Conservation (phyloP, 1,284 basidiomycete genomes). For the Ustilago curta region DNA sequence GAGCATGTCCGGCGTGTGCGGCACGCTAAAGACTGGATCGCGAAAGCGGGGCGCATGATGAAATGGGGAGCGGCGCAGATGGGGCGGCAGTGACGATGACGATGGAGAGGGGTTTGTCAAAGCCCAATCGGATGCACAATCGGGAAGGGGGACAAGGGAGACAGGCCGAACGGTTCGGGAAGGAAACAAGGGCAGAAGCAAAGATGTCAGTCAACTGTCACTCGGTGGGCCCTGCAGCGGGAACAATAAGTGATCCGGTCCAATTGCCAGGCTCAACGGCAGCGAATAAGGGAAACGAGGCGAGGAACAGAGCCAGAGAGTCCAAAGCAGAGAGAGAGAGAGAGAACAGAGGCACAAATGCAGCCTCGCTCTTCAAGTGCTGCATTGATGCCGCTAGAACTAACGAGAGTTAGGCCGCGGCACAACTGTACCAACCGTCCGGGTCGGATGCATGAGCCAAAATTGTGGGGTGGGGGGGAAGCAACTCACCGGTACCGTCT, state of each 20-base stretch:
- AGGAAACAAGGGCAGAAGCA: slow-evolving; percentile 12
- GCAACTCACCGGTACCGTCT: slow-evolving; percentile 47
- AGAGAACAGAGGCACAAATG: neutral
- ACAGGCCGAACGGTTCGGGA: slow-evolving; percentile 11
- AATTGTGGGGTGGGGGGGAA: slow-evolving; percentile 27
- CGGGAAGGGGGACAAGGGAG: neutral
- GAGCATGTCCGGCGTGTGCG: slow-evolving; percentile 93
- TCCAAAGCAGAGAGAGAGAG: neutral
- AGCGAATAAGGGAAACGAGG: neutral
- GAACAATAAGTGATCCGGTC: too few species aligned
- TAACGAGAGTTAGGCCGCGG: slow-evolving; percentile 41
- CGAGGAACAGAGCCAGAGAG: neutral
- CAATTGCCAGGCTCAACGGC: neutral
- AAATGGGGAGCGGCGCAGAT: neutral
- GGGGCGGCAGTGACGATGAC: neutral
- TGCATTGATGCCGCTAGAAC: neutral
- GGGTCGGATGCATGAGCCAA: slow-evolving; percentile 12
- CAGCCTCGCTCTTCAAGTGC: neutral
- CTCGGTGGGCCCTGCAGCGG: neutral
- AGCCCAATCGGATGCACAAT: neutral
- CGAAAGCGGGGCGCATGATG: neutral
- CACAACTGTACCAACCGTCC: slow-evolving; percentile 11
- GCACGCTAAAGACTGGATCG: slow-evolving; percentile 83
- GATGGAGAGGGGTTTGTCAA: neutral
- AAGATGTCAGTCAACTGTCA: slow-evolving; percentile 22